Evolutionary conservation across 345 rosid genomes (phyloP), one percentile per base, ranked within the genome.

Genomic region (Eucalyptus polyanthemos): DNA sequence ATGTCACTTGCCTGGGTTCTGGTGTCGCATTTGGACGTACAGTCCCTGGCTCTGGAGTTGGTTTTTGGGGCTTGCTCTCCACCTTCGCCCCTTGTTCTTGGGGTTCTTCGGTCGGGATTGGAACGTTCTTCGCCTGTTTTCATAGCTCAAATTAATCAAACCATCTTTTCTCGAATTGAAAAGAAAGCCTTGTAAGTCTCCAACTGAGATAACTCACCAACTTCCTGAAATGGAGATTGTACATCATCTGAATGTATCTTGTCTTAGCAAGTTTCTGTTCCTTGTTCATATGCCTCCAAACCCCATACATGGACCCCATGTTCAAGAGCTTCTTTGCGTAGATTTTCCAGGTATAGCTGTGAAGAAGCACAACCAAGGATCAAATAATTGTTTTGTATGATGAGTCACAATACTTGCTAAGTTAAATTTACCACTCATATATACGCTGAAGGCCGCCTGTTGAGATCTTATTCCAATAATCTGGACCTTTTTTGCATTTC

Each of bases 261-360:
- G 95, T 95, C 89, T 94, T 96, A 7, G 98, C 96, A 86, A 88
- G 92, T 92, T 95, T 97, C 72, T 94, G 98, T 56, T 95, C 96
- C 93, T 92, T 94, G 91, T 95, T 96, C 91, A 97, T 87, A 50
- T 93, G 93, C 94, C 96, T 95, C 99, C 98, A 97, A 89, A 98
- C 92, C 76, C 97, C 95, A 50, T 98, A 97, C 15, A 93, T 44
- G 14, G 97, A 94, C 90, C 98, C 99, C 99, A 97, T 95, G 93
- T 93, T 95, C 93, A 97, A 83, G 93, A 95, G 88, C 91, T 94
- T 96, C 76, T 91, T 93, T 42, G 95, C 96, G 90, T 94, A 96
- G 40, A 95, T 94, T 91, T 98, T 96, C 99, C 98, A 98, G 67
- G 99, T 97, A 87, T 98, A 98, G 94, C 99, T 97, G 92, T 93